phyloP scores from a whole-genome alignment of 148 eudicot genomes.

The Fagopyrum tataricum region DNA sequence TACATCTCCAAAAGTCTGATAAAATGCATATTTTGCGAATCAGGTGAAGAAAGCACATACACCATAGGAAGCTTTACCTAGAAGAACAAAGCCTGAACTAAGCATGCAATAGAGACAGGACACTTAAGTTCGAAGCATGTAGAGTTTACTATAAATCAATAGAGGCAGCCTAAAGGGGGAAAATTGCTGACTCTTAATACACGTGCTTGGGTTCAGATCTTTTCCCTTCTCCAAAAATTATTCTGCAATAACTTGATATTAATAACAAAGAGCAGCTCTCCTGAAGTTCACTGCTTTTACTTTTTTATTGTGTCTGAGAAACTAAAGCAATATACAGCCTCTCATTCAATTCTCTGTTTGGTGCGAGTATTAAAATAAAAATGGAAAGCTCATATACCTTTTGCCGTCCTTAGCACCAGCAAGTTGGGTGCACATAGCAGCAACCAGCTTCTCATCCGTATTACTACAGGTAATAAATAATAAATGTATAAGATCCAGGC shows the following conservation, averaged over 20 bases:
- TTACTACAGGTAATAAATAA: slow-evolving; percentile 43
- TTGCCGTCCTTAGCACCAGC: slow-evolving; percentile 36
- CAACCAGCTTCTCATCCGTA: slow-evolving; percentile 95
- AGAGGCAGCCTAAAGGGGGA: neutral
- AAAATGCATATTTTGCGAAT: neutral
- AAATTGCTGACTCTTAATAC: neutral
- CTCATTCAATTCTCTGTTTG: neutral
- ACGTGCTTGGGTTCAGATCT: neutral
- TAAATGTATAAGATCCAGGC: neutral
- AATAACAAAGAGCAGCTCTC: neutral
- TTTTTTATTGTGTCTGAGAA: neutral
- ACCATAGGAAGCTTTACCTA: neutral
- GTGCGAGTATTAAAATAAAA: neutral
- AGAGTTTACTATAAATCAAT: neutral
- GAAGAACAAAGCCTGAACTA: neutral
- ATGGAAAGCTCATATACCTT: slow-evolving; percentile 31
- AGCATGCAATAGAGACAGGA: neutral
- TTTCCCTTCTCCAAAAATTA: neutral
- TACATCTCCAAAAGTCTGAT: neutral
- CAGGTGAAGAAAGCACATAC: neutral
- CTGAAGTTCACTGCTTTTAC: too few species aligned
- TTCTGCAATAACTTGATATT: neutral
- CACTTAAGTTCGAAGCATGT: neutral
- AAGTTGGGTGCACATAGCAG: slow-evolving; percentile 71
- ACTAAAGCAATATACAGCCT: neutral